Evolutionary conservation across 176 grass and related monocot species (phyloP), one percentile per base, ranked within the genome.

Genomic region (Hyparrhenia diplandra): DNA sequence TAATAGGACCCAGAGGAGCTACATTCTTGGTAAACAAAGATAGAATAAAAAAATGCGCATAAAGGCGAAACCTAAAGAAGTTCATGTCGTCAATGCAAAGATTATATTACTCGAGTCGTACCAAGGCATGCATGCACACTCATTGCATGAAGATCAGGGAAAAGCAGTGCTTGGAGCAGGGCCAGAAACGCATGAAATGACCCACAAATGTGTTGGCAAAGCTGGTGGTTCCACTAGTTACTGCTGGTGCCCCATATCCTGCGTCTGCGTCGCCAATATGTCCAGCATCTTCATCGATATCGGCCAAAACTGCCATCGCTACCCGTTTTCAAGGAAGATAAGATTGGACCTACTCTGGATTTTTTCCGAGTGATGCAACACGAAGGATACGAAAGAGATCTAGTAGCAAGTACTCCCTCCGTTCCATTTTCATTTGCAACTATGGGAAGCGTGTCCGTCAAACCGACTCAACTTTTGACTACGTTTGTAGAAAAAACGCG

Each of bases 171-270:
- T 45, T 35, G 34, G 23, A 28, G 41, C 7, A 39, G 82, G 71
- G 51, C 82, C 52, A 37, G 67, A 57, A 75, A 59, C 64, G 45
- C 64, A 42, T 34, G 66, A 78, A 71, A 54, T 40, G 73, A 36
- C 34, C 16, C 32, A 10, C 29, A 59, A 81, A 81, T 64, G 45
- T 29, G n/a, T 61, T 69, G 34, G 37, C 21, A 89, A 85, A 86
- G 78, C 83, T 72, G 87, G 58, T 51, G 60, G 67, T 64, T 27
- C 76, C 82, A 89, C 82, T 69, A 30, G 46, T 40, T 27, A 55
- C 71, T 43, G 2, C 41, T 62, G 5, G 25, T 28, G 4, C 1
- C 42, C 59, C 75, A 20, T 73, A 13, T 35, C 27, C 41, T 9
- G 4, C 31, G 31, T 32, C 43, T 76, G 52, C 13, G 7, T 31